Base-by-base conservation (phyloP, 305 asterid genomes). In the Fraxinus xanthoxyloides region DNA sequence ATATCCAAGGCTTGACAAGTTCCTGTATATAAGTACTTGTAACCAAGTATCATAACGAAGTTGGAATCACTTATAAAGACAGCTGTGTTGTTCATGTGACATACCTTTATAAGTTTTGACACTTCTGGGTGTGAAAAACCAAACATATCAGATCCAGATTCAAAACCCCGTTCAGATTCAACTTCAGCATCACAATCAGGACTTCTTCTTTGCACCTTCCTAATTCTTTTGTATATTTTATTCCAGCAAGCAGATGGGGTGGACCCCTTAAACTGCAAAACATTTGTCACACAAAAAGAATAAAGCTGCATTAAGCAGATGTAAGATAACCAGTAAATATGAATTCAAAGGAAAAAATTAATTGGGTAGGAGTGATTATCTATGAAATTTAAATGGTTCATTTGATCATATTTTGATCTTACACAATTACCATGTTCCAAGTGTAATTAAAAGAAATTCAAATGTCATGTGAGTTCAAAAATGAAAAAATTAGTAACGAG, bases 231-330 rank as follows among this genome's bases (percentile, higher is more conserved):
- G 90, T 88, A 92, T 79, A 95, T 94, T 87, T 92, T 92, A 77
- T 87, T 92, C 98, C 98, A 95, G 91, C 97, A 92, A 82, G 94
- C 93, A 80, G 93, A 88, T 82, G 98, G 98, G 77, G 93, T 92
- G 36, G 94, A 80, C 78, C 98, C 98, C 76, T 82, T 89, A 19
- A 56, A 56, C 67, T 56, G 26, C 67, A 56, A 56, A 56, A 56
- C 2, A 19, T 19, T 72, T 43, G 78, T 77, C 48, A 77, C 82
- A 80, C 77, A 51, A 76, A 61, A 56, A 56, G 78, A 38, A 69
- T 54, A 77, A 73, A 73, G 40, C 73, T 54, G 76, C 76, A 78
- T 40, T 56, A 9, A 70, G 78, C 72, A 46, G 65, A 54, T 78
- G 31, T 72, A 73, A 36, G 80, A 7, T 17, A 30, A 72, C 75